Evolutionary conservation across 352 stramenopile genomes (phyloP).

Genomic region (Phytophthora multivora): DNA sequence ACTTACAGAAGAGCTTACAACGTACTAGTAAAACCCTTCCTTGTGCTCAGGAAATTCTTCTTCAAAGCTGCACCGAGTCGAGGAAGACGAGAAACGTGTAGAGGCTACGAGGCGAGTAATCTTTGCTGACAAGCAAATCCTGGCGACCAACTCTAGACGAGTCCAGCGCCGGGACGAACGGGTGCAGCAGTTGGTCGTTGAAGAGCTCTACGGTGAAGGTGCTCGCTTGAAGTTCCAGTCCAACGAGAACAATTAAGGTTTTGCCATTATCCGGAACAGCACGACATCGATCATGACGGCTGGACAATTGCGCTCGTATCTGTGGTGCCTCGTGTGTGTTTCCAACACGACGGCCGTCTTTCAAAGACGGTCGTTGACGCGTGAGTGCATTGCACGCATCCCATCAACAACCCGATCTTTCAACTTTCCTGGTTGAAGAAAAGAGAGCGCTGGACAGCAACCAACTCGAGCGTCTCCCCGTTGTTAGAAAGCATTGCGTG

Average conservation of each 20-base stretch:
- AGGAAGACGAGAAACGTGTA: constrained; percentile 23
- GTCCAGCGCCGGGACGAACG: constrained; percentile 11
- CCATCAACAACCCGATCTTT: constrained; percentile 5
- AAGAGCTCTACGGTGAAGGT: too few relatives aligned
- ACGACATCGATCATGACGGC: background rate
- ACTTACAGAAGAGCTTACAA: too few relatives aligned
- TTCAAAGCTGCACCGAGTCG: background rate
- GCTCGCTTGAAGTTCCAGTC: too few relatives aligned
- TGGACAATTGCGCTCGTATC: too few relatives aligned
- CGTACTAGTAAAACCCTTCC: too few relatives aligned
- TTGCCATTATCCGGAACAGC: too few relatives aligned
- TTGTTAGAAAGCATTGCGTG: background rate
- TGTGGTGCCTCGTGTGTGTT: too few relatives aligned
- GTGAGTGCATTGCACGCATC: background rate
- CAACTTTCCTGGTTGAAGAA: too few relatives aligned
- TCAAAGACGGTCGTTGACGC: too few relatives aligned
- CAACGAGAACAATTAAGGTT: too few relatives aligned
- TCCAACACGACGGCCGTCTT: background rate
- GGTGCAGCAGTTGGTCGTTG: constrained; percentile 3
- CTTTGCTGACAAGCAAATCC: constrained; percentile 14
- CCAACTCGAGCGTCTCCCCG: background rate
- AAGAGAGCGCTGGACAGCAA: too few relatives aligned
- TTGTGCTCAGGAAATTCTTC: background rate
- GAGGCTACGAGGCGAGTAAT: constrained; percentile 10
- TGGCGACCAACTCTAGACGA: constrained; percentile 9